A percentile compares a stretch with the other conserved stretches of the same genome.
phyloP scores from a whole-genome alignment of 352 stramenopile species.

The Pythium phragmitis region DNA sequence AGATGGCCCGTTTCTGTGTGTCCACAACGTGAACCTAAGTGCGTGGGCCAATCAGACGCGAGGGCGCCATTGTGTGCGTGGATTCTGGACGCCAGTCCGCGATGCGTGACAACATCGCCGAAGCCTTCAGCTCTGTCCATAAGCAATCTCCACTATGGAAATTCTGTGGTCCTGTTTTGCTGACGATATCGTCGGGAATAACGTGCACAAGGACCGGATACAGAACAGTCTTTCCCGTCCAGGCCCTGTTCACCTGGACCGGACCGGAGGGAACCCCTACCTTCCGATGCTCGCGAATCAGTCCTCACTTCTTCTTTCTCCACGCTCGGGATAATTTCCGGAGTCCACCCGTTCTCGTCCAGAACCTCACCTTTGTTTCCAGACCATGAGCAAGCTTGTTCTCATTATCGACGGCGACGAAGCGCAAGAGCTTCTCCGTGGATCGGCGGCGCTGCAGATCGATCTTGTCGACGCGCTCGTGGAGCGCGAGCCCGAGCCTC shows the following conservation, averaged over 20 bases:
- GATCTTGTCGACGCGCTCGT: slow-evolving; percentile 20
- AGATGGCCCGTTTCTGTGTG: slow-evolving; percentile 2
- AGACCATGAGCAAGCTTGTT: slow-evolving; percentile 11
- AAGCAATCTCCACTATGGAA: slow-evolving; percentile 2
- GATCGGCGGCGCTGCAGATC: slow-evolving; percentile 17
- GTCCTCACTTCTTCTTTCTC: slow-evolving; percentile 8
- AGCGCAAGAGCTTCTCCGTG: slow-evolving; percentile 12
- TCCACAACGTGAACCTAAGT: slow-evolving; percentile 4
- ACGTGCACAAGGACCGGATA: not conserved
- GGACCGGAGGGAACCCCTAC: not conserved
- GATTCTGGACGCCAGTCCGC: slow-evolving; percentile 5
- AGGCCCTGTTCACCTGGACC: too few relatives aligned
- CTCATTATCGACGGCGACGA: slow-evolving; percentile 5
- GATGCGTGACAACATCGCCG: slow-evolving; percentile 6
- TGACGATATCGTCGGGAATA: not conserved
- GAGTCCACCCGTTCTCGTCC: not conserved
- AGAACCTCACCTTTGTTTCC: not conserved
- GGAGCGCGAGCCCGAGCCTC: slow-evolving; percentile 22
- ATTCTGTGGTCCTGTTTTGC: not conserved
- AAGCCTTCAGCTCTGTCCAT: not conserved
- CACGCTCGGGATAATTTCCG: slow-evolving; percentile 9
- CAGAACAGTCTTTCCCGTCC: not conserved
- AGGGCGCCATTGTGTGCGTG: not conserved
- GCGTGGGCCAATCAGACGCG: not conserved
- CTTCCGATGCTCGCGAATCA: not conserved